These are phyloP conservation scores for Corylus americana DNA, from an alignment of 306 rosid genomes.

Conservation along the genomic window DNA sequence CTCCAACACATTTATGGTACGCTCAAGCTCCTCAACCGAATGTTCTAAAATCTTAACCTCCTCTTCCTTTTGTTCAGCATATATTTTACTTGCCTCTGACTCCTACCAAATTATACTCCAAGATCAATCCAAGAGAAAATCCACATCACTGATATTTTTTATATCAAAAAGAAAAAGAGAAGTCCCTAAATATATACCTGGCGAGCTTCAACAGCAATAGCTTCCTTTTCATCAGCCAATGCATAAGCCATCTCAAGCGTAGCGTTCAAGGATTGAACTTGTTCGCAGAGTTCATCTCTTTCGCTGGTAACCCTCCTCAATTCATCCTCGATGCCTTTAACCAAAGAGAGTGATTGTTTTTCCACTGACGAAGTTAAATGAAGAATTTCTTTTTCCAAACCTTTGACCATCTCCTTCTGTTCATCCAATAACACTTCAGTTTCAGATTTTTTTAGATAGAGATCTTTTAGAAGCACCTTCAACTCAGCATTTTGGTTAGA, in stretches of 20 bases:
- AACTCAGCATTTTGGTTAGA: slow-evolving; percentile 66
- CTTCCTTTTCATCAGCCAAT: slow-evolving; percentile 89
- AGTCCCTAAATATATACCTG: slow-evolving; percentile 56
- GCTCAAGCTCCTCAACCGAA: slow-evolving; percentile 94
- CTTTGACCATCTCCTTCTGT: slow-evolving; percentile 67
- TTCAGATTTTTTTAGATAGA: slow-evolving; percentile 54
- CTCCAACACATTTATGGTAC: slow-evolving; percentile 89
- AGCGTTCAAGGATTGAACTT: slow-evolving; percentile 57
- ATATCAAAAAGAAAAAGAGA: slow-evolving; percentile 26
- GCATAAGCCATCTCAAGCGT: slow-evolving; percentile 80
- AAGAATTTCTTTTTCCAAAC: slow-evolving; percentile 78
- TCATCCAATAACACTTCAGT: slow-evolving; percentile 70
- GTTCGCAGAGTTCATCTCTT: slow-evolving; percentile 74
- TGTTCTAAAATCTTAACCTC: slow-evolving; percentile 88
- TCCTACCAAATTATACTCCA: slow-evolving; percentile 50
- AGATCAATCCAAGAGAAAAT: slow-evolving; percentile 26
- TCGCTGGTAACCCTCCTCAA: slow-evolving; percentile 54
- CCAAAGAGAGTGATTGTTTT: slow-evolving; percentile 49
- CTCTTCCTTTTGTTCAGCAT: slow-evolving; percentile 91
- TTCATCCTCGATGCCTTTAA: slow-evolving; percentile 64
- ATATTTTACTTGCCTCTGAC: slow-evolving; percentile 76
- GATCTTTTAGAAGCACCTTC: slow-evolving; percentile 63
- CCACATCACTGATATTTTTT: slow-evolving; percentile 18
- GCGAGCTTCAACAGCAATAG: slow-evolving; percentile 71
- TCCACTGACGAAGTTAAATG: slow-evolving; percentile 64